Evolutionary conservation across 345 rosid species (phyloP), one percentile per base, ranked within the genome.

Genomic region (Aquilaria malaccensis): DNA sequence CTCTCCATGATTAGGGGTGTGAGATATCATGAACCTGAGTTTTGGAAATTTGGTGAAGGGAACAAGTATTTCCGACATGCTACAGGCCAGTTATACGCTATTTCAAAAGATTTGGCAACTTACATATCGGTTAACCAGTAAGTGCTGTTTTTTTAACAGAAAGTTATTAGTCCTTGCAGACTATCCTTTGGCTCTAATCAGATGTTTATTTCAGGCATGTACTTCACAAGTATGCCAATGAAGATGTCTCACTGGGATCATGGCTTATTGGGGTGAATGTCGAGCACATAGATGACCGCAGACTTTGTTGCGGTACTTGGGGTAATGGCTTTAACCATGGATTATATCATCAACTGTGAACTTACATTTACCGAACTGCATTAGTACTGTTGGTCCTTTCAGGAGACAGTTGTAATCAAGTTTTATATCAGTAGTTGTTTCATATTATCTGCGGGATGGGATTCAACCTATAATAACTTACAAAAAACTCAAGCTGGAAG

Each of bases 41-140:
- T 82, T 67, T 92, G 98, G 98, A 92, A 92, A 76, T 92, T 92
- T 65, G 98, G 98, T 57, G 98, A 81, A 60, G 98, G 98, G 63
- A 92, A 89, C 82, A 89, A 74, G 64, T 92, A 92, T 64, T 92
- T 92, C 78, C 96, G 98, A 63, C 98, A 92, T 74, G 98, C 98
- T 53, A 89, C 98, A 0, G 97, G 98, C n/a, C 98, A 92, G 79
- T 84, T 92, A 51, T 92, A 92, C 22, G 98, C 98, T 6, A 70
- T 89, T 58, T 92, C 97, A 52, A 87, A 81, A 73, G 96, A 85
- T 66, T 69, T 92, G 58, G 98, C 97, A n/a, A 71, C 93, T 52
- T 87, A 92, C 52, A 75, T 92, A 80, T 85, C 95, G 13, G 83
- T 85, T 60, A 92, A 92, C 80, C 95, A 77, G 98, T 92, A 77